phyloP scores from a whole-genome alignment of 208 protist genomes.

The Novymonas esmeraldas region DNA sequence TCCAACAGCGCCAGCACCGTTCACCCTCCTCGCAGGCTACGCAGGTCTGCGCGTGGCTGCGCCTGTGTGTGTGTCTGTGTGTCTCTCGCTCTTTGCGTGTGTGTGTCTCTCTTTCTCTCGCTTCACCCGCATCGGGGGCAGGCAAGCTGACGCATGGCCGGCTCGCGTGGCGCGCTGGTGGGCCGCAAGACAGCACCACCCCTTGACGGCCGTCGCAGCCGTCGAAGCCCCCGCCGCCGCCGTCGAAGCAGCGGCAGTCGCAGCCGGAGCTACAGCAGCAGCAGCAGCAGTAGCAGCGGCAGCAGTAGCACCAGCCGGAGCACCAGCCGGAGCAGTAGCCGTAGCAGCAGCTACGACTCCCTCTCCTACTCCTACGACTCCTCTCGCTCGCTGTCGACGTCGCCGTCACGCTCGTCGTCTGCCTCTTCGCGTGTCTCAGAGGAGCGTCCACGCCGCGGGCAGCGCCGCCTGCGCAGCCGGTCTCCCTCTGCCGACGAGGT shows the following conservation, averaged over 20 bases:
- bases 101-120: no score
- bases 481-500: slow-evolving; percentile 3
- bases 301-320: no score
- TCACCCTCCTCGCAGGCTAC: no score
- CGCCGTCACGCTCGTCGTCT: slow-evolving; percentile 11
- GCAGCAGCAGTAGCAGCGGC: neutral
- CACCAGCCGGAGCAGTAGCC: no score
- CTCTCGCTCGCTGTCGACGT: slow-evolving; percentile 13
- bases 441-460: neutral
- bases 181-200: neutral
- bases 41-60: no score
- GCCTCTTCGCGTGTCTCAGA: slow-evolving; percentile 4
- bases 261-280: neutral
- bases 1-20: neutral
- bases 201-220: slow-evolving; percentile 11
- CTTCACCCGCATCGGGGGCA: no score
- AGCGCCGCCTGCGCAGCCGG: slow-evolving; percentile 18
- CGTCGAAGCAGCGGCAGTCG: neutral
- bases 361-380: slow-evolving; percentile 25
- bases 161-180: neutral
- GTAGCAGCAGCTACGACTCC: slow-evolving; percentile 7
- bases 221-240: no score
- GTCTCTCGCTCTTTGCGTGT: no score
- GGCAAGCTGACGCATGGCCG: slow-evolving; percentile 18
- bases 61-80: no score